Conservation (phyloP, 2,329 filamentous ascomycete species). For the Zymoseptoria tritici region DNA sequence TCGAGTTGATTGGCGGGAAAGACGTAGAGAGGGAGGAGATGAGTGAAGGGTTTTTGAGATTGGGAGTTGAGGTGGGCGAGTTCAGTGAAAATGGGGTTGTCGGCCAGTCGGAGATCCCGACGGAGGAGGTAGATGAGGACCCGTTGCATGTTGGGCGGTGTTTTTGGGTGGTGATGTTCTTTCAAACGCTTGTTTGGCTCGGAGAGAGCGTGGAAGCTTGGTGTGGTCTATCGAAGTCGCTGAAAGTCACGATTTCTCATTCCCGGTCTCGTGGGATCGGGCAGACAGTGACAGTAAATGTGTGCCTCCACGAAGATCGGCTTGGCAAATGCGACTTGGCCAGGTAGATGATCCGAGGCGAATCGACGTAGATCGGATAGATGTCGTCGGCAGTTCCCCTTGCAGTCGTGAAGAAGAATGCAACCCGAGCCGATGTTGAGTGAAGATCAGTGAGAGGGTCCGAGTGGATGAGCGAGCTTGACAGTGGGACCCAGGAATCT, state of each 20-base stretch:
- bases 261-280: not conserved
- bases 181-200: not conserved
- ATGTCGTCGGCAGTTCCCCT: not conserved
- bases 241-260: not conserved
- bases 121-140: slow-evolving; percentile 65
- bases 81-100: slow-evolving; percentile 66
- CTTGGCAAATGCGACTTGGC: not conserved
- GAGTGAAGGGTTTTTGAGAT: slow-evolving; percentile 45
- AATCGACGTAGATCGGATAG: not conserved
- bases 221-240: not conserved
- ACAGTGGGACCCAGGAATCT: too few species aligned
- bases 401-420: not conserved
- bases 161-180: not conserved
- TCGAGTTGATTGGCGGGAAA: slow-evolving; percentile 66
- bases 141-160: slow-evolving; percentile 19
- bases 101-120: slow-evolving; percentile 63
- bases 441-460: not conserved
- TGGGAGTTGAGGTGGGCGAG: slow-evolving; percentile 43
- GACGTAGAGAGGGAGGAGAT: slow-evolving; percentile 64
- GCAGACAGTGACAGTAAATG: not conserved
- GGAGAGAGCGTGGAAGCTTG: not conserved
- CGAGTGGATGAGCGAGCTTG: not conserved
- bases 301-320: not conserved
- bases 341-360: not conserved
- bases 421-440: not conserved